A percentile compares a stretch with the other conserved stretches of the same genome.
phyloP scores from a whole-genome alignment of 2,329 filamentous ascomycete species.

The Cladosporium sp. region DNA sequence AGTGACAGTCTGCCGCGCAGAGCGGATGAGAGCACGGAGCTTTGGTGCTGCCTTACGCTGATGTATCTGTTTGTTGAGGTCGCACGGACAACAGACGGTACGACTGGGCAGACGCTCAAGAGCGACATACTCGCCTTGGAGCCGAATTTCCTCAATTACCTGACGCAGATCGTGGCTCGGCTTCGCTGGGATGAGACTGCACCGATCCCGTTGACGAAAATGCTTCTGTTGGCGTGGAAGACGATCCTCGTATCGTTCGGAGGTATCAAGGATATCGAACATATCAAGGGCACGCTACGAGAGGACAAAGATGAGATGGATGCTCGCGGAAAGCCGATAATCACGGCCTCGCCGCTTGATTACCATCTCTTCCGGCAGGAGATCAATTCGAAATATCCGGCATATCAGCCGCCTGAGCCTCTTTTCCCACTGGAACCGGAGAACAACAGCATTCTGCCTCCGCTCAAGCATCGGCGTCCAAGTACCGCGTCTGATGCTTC shows the following conservation, averaged over 20 bases:
- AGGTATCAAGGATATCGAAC: conserved; percentile 66
- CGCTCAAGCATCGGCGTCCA: conserved; percentile 68
- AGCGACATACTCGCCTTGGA: conserved; percentile 31
- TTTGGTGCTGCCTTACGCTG: conserved; percentile 48
- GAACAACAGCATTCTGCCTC: conserved; percentile 85
- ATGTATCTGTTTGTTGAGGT: conserved; percentile 48
- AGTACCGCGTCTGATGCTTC: conserved; percentile 30
- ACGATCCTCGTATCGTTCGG: conserved; percentile 82
- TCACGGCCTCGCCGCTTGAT: conserved; percentile 90
- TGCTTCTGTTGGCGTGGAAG: conserved; percentile 83
- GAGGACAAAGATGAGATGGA: conserved; percentile 55
- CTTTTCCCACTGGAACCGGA: conserved; percentile 83
- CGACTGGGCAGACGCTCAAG: conserved; percentile 25
- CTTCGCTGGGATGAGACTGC: conserved; percentile 57
- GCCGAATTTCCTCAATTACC: conserved; percentile 66
- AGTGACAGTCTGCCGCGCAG: conserved; percentile 25
- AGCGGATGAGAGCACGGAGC: conserved; percentile 35
- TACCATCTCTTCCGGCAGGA: conserved; percentile 97
- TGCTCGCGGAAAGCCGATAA: conserved; percentile 65
- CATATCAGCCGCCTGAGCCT: conserved; percentile 84
- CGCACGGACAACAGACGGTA: conserved; percentile 31
- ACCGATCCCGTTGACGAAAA: conserved; percentile 50
- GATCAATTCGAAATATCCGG: conserved; percentile 95
- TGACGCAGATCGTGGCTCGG: conserved; percentile 57
- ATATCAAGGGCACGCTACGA: conserved; percentile 67